These are phyloP conservation scores for Kodamaea kaohsiungensis DNA, from an alignment of 805 yeast genomes.

Conservation along the genomic window DNA sequence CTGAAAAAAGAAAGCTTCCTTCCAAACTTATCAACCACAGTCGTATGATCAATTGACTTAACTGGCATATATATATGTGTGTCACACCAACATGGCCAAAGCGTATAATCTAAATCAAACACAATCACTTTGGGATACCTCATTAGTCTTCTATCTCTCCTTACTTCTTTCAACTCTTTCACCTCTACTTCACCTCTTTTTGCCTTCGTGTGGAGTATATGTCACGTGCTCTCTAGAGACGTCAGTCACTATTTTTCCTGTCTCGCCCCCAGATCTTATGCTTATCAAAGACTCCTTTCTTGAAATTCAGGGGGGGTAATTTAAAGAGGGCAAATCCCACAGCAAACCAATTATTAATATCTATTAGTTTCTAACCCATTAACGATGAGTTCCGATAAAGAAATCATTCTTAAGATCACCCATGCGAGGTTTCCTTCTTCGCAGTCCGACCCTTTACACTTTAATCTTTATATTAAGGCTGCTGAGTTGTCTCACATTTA, in stretches of 20 bases:
- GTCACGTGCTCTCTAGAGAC: too few relatives aligned
- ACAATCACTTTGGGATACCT: slow-evolving; percentile 52
- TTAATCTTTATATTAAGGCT: slow-evolving; percentile 2
- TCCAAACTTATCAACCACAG: slow-evolving; percentile 55
- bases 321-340: slow-evolving; percentile 6
- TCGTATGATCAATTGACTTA: slow-evolving; percentile 20
- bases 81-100: slow-evolving; percentile 87
- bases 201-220: neutral
- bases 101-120: slow-evolving; percentile 73
- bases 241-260: neutral
- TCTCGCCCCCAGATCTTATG: neutral
- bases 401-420: slow-evolving; percentile 6
- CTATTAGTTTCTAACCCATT: neutral
- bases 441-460: neutral
- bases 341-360: neutral
- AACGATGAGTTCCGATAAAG: slow-evolving; percentile 3
- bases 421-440: slow-evolving; percentile 4
- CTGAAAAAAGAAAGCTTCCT: slow-evolving; percentile 56
- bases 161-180: neutral
- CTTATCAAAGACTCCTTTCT: slow-evolving; percentile 5
- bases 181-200: neutral
- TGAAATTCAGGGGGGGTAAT: slow-evolving; percentile 10
- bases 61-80: slow-evolving; percentile 63
- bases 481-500: slow-evolving; percentile 6
- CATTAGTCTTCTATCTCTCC: neutral